Evolutionary conservation across 768 basidiomycete species (phyloP), one percentile per base, ranked within the genome.

Genomic region (Suillus americanus): DNA sequence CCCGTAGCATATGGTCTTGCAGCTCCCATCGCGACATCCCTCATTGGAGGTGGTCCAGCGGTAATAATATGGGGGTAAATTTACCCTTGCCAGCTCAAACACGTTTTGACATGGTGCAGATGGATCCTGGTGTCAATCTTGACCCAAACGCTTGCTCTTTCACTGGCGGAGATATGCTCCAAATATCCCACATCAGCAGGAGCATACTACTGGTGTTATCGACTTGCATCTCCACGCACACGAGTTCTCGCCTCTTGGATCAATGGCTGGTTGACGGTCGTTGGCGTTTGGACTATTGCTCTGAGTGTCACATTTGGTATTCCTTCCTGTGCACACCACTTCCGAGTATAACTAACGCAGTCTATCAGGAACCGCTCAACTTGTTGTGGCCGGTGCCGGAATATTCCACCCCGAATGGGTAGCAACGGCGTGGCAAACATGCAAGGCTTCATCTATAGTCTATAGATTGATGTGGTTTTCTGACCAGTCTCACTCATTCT

Each of bases 251-350:
- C 83, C 3, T 86, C 85, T 16, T 90, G 88, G 85, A 83, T 89
- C 54, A 86, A 86, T 64, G 88, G 89, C 10, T 90, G 89, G 89
- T 74, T 89, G 18, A 86, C 85, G 3, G 78, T 88, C 69, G 86
- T 88, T 35, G 89, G 89, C 25, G 86, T 89, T 18, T 90, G 89
- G 87, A 89, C 86, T 0, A 81, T 88, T 63, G 83, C 86, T 25
- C 69, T 89, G 45, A 88, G 87, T 12, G 88, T 88, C 8, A 86
- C 84, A 5, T 90, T 90, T 69, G 86, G 86, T 73, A 63, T 28
- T 40, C 38, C 2, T 33, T 43, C 38, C 13, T 35, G 54, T 41
- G 38, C 25, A 18, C 61, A 12, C 38, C 13, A 25, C 45, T 25
- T 3, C 33, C 12, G 20, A 16, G 38, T 16, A 33, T 9, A 28